Percentiles rank a stretch among this genome's conserved stretches.
These are phyloP conservation scores for Allantophomopsis cytisporea DNA, from an alignment of 2,329 filamentous ascomycete genomes.

Conservation along the genomic window DNA sequence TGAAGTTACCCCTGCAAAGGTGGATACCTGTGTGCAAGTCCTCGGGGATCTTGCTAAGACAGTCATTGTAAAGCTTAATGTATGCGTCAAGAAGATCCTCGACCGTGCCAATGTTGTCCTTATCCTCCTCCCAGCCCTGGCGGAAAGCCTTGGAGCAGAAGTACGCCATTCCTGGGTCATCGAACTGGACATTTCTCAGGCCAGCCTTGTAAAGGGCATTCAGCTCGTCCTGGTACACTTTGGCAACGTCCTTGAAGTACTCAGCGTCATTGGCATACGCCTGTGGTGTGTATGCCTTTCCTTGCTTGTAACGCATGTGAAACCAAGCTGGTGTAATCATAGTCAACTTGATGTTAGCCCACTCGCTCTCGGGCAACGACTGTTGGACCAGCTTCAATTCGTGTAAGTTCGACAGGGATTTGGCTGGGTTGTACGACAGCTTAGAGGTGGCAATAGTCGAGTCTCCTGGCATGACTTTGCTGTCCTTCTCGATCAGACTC, in stretches of 20 bases:
- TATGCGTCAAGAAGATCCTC: slow-evolving; percentile 64
- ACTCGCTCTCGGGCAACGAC: slow-evolving; percentile 42
- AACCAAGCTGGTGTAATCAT: slow-evolving; percentile 57
- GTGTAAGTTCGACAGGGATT: slow-evolving; percentile 19
- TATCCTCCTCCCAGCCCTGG: slow-evolving; percentile 50
- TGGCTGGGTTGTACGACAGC: too few relatives aligned
- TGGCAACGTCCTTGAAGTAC: slow-evolving; percentile 39
- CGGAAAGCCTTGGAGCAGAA: slow-evolving; percentile 59
- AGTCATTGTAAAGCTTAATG: slow-evolving; percentile 65
- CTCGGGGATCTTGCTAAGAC: slow-evolving; percentile 43
- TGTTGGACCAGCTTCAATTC: slow-evolving; percentile 47
- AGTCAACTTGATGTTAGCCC: slow-evolving; percentile 56
- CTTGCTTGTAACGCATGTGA: slow-evolving; percentile 45
- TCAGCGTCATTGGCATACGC: slow-evolving; percentile 35
- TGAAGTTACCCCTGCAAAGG: slow-evolving; percentile 58
- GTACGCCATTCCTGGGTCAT: slow-evolving; percentile 42
- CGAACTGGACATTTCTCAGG: slow-evolving; percentile 37
- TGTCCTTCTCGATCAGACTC: too few relatives aligned
- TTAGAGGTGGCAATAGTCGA: too few relatives aligned
- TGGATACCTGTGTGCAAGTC: slow-evolving; percentile 71
- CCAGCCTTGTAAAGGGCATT: slow-evolving; percentile 36
- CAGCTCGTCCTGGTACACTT: slow-evolving; percentile 36
- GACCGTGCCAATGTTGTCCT: slow-evolving; percentile 50
- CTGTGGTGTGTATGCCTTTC: slow-evolving; percentile 33
- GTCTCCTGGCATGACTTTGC: too few relatives aligned